Conservation (phyloP, 768 basidiomycete species). For the Boletus subparvulus region DNA sequence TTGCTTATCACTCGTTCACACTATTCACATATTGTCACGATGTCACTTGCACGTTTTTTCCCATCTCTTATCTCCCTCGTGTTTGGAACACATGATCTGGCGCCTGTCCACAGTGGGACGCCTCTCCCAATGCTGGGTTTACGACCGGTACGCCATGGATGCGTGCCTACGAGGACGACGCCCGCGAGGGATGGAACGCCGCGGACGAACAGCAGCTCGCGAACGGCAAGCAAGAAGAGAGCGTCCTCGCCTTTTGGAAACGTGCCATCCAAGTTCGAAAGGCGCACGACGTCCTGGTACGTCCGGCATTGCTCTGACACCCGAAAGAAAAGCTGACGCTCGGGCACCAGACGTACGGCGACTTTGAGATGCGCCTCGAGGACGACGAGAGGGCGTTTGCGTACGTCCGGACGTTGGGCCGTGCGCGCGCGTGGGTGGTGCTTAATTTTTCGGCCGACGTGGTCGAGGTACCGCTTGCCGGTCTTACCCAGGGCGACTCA, state of each 20-base stretch:
- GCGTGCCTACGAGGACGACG: slow-evolving; percentile 69
- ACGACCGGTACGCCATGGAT: slow-evolving; percentile 70
- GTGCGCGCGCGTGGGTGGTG: slow-evolving; percentile 37
- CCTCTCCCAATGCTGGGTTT: slow-evolving; percentile 57
- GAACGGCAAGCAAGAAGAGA: slow-evolving; percentile 26
- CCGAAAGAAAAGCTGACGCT: no score
- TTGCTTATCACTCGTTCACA: background rate
- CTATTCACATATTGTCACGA: no score
- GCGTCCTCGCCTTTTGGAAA: slow-evolving; percentile 64
- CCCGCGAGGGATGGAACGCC: slow-evolving; percentile 51
- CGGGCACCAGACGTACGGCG: slow-evolving; percentile 55
- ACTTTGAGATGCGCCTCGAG: slow-evolving; percentile 50
- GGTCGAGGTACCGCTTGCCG: slow-evolving; percentile 13
- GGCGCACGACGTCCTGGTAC: slow-evolving; percentile 51
- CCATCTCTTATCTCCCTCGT: background rate
- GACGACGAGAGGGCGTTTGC: slow-evolving; percentile 53
- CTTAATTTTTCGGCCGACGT: slow-evolving; percentile 46
- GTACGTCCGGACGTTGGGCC: slow-evolving; percentile 44
- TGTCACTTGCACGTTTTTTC: no score
- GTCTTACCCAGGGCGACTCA: background rate
- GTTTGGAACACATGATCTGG: no score
- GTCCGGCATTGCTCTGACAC: no score
- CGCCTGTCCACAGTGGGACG: slow-evolving; percentile 50
- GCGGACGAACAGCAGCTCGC: background rate
- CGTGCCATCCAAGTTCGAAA: slow-evolving; percentile 53